Evolutionary conservation across 768 basidiomycete species (phyloP).

Genomic region (Lactifluus hygrophoroides): DNA sequence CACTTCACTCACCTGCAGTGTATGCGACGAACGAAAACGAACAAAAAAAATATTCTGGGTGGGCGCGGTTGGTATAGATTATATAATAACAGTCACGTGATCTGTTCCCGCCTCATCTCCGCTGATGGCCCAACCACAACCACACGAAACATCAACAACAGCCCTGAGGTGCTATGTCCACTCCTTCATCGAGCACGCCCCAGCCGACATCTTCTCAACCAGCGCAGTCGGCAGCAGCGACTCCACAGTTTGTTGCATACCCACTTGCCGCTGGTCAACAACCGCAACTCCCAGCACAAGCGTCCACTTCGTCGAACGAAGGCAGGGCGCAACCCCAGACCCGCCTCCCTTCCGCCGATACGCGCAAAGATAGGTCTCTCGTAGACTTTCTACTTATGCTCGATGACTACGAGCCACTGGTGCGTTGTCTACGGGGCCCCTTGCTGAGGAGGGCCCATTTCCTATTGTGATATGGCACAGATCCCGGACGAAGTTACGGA

Average conservation of each 20-base stretch:
- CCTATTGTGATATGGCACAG: constrained; percentile 32
- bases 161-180: constrained; percentile 15
- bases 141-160: no score
- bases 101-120: not conserved
- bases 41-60: not conserved
- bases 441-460: not conserved
- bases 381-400: constrained; percentile 94
- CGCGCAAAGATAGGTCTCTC: constrained; percentile 80
- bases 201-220: constrained; percentile 15
- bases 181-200: constrained; percentile 16
- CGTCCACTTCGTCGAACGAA: constrained; percentile 9
- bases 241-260: constrained; percentile 19
- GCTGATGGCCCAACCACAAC: not conserved
- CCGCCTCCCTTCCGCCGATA: constrained; percentile 69
- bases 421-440: constrained; percentile 33
- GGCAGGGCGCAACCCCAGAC: constrained; percentile 35
- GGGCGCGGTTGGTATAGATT: not conserved
- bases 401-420: constrained; percentile 93
- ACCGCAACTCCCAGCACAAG: constrained; percentile 20
- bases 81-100: constrained; percentile 9
- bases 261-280: constrained; percentile 20
- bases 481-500: constrained; percentile 97
- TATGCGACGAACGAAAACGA: not conserved
- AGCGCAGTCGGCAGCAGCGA: constrained; percentile 16
- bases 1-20: constrained; percentile 24